phyloP scores from a whole-genome alignment of 495 filamentous ascomycete genomes.

The Aspergillus incahuasiensis region DNA sequence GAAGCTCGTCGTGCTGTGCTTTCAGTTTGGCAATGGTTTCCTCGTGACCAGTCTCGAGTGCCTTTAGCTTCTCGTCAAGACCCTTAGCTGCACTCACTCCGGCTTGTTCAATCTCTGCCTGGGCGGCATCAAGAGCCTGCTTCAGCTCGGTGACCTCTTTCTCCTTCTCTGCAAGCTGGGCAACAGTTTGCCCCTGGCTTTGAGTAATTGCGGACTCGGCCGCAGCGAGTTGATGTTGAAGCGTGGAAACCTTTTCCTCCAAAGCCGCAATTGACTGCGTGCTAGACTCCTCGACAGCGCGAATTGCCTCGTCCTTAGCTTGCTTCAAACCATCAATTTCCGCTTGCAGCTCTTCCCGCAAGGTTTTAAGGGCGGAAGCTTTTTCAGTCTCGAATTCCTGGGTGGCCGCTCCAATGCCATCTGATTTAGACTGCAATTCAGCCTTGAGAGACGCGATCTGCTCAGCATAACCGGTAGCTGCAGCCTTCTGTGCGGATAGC shows the following conservation, averaged over 20 bases:
- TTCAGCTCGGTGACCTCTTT: slow-evolving; percentile 36
- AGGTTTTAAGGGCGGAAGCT: slow-evolving; percentile 31
- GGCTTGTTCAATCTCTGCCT: slow-evolving; percentile 33
- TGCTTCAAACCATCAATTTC: slow-evolving; percentile 38
- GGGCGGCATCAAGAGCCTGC: slow-evolving; percentile 31
- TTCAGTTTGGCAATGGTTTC: slow-evolving; percentile 31
- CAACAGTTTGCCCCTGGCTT: slow-evolving; percentile 23
- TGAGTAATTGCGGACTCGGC: slow-evolving; percentile 31
- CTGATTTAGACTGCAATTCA: slow-evolving; percentile 35
- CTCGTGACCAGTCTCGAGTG: slow-evolving; percentile 38
- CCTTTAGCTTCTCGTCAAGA: slow-evolving; percentile 33
- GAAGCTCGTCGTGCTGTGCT: slow-evolving; percentile 33
- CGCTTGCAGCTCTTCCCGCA: slow-evolving; percentile 38
- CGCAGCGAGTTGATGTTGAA: slow-evolving; percentile 36
- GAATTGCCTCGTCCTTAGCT: slow-evolving; percentile 39
- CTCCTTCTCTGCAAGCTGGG: slow-evolving; percentile 34
- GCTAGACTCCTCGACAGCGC: slow-evolving; percentile 39
- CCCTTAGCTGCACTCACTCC: slow-evolving; percentile 28
- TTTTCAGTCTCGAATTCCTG: slow-evolving; percentile 35
- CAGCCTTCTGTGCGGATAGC: slow-evolving; percentile 33
- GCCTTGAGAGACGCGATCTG: slow-evolving; percentile 37
- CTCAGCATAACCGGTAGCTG: slow-evolving; percentile 32
- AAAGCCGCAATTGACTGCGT: slow-evolving; percentile 26
- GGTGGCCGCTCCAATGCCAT: slow-evolving; percentile 24
- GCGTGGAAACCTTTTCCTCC: slow-evolving; percentile 35